A percentile compares a stretch with the other conserved stretches of the same genome.
phyloP scores from a whole-genome alignment of 1,139 yeast genomes.

The Pichia inconspicua region DNA sequence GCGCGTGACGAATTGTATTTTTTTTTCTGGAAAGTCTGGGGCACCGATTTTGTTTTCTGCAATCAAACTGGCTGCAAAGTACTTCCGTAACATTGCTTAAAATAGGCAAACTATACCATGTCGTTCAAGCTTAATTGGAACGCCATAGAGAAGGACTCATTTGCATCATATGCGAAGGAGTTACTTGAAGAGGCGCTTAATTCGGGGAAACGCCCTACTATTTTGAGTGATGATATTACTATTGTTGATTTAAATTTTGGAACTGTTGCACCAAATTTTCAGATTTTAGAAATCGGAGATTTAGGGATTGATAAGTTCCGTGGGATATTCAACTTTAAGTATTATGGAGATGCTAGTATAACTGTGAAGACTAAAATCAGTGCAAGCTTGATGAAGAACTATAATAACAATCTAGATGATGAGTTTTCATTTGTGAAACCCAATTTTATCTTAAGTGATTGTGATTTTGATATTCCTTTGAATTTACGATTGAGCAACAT shows the following conservation, averaged over 20 bases:
- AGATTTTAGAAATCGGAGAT: slow-evolving; percentile 81
- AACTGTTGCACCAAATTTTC: slow-evolving; percentile 67
- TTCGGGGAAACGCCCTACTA: slow-evolving; percentile 62
- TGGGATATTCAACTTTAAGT: slow-evolving; percentile 77
- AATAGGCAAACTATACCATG: too few species aligned
- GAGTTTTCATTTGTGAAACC: slow-evolving; percentile 50
- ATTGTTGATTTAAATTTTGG: slow-evolving; percentile 77
- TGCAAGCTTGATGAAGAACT: slow-evolving; percentile 74
- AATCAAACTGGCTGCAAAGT: background rate
- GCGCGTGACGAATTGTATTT: background rate
- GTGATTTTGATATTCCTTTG: slow-evolving; percentile 70
- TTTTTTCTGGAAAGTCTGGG: background rate
- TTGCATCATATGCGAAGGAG: slow-evolving; percentile 59
- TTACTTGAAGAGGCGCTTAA: slow-evolving; percentile 72
- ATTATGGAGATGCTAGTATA: slow-evolving; percentile 72
- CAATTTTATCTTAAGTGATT: slow-evolving; percentile 55
- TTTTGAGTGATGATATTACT: slow-evolving; percentile 63
- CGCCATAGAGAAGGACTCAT: slow-evolving; percentile 61
- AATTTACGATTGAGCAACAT: slow-evolving; percentile 70
- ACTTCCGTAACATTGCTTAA: background rate
- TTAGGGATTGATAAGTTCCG: slow-evolving; percentile 71
- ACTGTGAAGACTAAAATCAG: slow-evolving; percentile 77
- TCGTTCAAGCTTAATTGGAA: slow-evolving; percentile 78
- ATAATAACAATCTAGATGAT: slow-evolving; percentile 44
- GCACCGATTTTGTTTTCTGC: background rate